phyloP scores from a whole-genome alignment of 1,139 yeast genomes.

The Barnettozyma hawaiiensis region DNA sequence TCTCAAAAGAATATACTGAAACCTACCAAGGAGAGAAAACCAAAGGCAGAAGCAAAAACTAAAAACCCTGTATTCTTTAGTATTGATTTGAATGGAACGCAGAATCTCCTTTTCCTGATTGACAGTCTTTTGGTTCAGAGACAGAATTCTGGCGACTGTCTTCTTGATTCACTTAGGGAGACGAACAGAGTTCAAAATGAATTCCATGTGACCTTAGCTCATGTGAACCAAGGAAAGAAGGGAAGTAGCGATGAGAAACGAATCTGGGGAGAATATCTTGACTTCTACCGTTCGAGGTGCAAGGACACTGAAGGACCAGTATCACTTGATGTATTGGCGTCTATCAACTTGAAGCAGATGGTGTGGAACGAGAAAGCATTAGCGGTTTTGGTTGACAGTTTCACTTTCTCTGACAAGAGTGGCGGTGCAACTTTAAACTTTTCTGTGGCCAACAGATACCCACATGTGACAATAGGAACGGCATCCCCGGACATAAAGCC shows the following conservation, averaged over 20 bases:
- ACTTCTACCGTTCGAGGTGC: slow-evolving; percentile 14
- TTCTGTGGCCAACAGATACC: slow-evolving; percentile 38
- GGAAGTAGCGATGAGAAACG: slow-evolving; percentile 26
- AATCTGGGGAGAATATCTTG: slow-evolving; percentile 30
- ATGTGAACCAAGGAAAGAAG: slow-evolving; percentile 34
- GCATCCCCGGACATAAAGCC: slow-evolving; percentile 43
- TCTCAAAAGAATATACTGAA: slow-evolving; percentile 18
- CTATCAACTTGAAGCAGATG: slow-evolving; percentile 39
- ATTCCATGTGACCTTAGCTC: slow-evolving; percentile 80
- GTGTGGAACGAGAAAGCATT: slow-evolving; percentile 50
- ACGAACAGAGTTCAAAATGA: slow-evolving; percentile 42
- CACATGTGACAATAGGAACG: slow-evolving; percentile 80
- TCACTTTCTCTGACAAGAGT: slow-evolving; percentile 26
- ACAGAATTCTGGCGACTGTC: neutral
- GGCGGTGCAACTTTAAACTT: slow-evolving; percentile 26
- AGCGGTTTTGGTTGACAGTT: slow-evolving; percentile 49
- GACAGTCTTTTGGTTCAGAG: slow-evolving; percentile 9
- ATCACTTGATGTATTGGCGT: slow-evolving; percentile 27
- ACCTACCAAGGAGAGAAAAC: slow-evolving; percentile 12
- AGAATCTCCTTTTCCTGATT: slow-evolving; percentile 14
- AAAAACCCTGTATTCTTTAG: slow-evolving; percentile 35
- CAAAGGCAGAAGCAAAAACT: slow-evolving; percentile 24
- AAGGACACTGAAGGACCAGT: neutral
- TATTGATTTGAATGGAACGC: slow-evolving; percentile 26
- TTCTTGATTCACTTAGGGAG: slow-evolving; percentile 28